Evolutionary conservation across 2,329 filamentous ascomycete species (phyloP), one percentile per base, ranked within the genome.

Genomic region (Fusarium xylarioides): DNA sequence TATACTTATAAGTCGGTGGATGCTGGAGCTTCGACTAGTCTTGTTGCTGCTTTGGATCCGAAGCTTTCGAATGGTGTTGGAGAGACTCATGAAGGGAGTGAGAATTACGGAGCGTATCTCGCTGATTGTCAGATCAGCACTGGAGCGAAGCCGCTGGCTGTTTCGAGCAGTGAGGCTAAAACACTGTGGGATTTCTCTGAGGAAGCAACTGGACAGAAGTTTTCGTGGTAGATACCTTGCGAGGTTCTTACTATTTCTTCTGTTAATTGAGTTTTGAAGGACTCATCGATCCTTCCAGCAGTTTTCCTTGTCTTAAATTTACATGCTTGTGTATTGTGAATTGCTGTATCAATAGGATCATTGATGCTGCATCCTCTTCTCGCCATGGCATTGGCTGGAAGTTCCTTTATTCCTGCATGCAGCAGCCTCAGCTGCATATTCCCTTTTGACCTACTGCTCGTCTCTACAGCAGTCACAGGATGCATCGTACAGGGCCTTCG

Each of bases 111-210:
- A 49, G 6, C 54, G 1, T 68, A 23, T 21, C 54, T 68, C 3
- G 30, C 21, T 15, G 63, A 68, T 6, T 68, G 65, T 2, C 65
- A 68, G 14, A 43, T 68, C 14, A 49, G 9, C 1, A 7, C 9
- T 23, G 12, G 10, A 14, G 65, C 65, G 4, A 43, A 7, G 2
- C 53, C 54, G 1, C 4, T 68, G n/a, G 63, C 63, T 9, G 65
- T 68, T 19, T 68, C 63, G 11, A 26, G 23, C 14, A 47, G 54
- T 30, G 65, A 68, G 42, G 65, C 54, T 43, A 14, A 68, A 42
- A 68, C 38, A 18, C 21, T 68, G 30, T 68, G 65, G 65, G 21
- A 11, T 23, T 68, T 62, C 46, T 68, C 63, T 28, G 65, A 62
- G 18, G 46, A 54, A 42, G 47, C 19, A 2, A 68, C 47, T 38